Conservation (phyloP, 495 filamentous ascomycete species). For the Patellaria atrata region DNA sequence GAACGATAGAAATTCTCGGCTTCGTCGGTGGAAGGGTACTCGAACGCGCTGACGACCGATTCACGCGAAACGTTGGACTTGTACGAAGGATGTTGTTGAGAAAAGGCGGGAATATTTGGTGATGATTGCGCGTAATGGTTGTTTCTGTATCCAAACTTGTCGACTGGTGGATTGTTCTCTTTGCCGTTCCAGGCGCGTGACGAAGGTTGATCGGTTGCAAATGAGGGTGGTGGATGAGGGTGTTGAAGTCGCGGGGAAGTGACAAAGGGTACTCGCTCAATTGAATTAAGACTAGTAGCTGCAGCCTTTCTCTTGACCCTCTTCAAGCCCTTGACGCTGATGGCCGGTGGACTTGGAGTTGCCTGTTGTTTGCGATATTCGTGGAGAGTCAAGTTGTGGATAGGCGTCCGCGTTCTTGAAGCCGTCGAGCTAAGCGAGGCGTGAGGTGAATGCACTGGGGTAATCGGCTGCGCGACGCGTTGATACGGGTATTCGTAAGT, state of each 20-base stretch:
- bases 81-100: too few relatives aligned
- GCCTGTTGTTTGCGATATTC: slow-evolving; percentile 23
- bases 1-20: slow-evolving; percentile 5
- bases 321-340: slow-evolving; percentile 6
- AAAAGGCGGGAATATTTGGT: too few relatives aligned
- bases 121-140: too few relatives aligned
- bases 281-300: slow-evolving; percentile 13
- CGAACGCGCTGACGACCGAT: background rate
- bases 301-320: slow-evolving; percentile 19
- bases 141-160: too few relatives aligned
- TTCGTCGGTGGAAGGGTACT: background rate
- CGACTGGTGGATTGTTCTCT: too few relatives aligned
- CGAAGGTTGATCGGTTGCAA: too few relatives aligned
- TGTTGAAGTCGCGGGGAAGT: background rate
- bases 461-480: slow-evolving; percentile 8
- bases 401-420: slow-evolving; percentile 15
- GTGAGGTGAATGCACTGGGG: slow-evolving; percentile 18
- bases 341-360: slow-evolving; percentile 15
- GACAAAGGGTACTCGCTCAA: slow-evolving; percentile 16
- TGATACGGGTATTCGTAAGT: background rate
- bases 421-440: slow-evolving; percentile 18
- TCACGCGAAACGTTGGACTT: slow-evolving; percentile 7
- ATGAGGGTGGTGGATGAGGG: too few relatives aligned
- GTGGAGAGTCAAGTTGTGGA: slow-evolving; percentile 20
- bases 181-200: too few relatives aligned